Base-by-base conservation (phyloP, 208 protist genomes). In the Crithidia thermophila region DNA sequence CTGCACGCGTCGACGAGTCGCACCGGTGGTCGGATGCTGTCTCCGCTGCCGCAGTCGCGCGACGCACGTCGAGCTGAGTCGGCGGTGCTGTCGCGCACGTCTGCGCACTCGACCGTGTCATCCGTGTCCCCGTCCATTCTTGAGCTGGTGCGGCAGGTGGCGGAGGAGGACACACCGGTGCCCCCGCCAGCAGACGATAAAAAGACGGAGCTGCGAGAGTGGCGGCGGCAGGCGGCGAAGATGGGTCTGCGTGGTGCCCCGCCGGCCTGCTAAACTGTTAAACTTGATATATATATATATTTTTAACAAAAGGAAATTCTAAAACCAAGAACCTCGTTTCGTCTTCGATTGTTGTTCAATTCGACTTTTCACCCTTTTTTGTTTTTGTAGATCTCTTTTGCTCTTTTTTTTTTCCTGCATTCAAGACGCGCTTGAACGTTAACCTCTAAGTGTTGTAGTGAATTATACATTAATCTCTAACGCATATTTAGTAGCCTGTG, bases 161-260 rank as follows among this genome's bases (percentile, higher is more conserved):
- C 61, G 37, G 46, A 59, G 13, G 67, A 62, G 20, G 61, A 60
- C 43, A 23, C 49, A 20, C 37, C 64, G 23, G 56, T 67, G 28
- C 37, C 59, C 11, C 51, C 51, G 20, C 23, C 31, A n/a, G 34
- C 6, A 9, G 61, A 68, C 9, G 60, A 65, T 11, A 36, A 70
- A 27, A 63, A 37, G 60, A 46, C 65, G 53, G 76, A 67, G 53
- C 60, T 82, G 53, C 69, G 76, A 0, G 63, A 74, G 53, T 82
- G 76, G 76, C 36, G 76, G 0, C 55, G 68, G 31, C 70, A 82
- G 42, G 76, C 76, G 13, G 69, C 68, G 8, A 49, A 56, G 23
- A 7, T 53, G 39, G 60, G 58, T 23, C n/a, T 55, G 34, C 40
- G 27, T 10, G 55, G 65, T 27, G 30, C 55, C 11, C 31, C 55